A percentile compares a stretch with the other conserved stretches of the same genome.
These are phyloP conservation scores for Zoysia pacifica DNA, from an alignment of 176 grass and related monocot species.

Conservation along the genomic window DNA sequence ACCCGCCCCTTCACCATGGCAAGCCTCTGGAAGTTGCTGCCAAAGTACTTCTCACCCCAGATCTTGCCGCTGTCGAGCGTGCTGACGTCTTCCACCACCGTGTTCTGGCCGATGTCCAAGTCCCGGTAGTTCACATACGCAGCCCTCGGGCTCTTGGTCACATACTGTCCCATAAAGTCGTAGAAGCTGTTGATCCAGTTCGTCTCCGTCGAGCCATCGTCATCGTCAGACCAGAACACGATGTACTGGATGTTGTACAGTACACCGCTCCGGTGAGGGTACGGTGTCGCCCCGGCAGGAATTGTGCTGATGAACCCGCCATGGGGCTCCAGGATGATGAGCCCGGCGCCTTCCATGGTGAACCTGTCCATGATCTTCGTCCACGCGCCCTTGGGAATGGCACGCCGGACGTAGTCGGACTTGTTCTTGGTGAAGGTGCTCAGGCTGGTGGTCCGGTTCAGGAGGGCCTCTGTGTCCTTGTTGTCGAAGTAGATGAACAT, in stretches of 20 bases:
- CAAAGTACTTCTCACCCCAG: constrained; percentile 46
- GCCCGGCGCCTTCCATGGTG: constrained; percentile 35
- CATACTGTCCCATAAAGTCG: constrained; percentile 32
- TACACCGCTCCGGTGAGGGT: constrained; percentile 44
- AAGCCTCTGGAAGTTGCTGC: constrained; percentile 44
- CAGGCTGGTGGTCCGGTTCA: constrained; percentile 8
- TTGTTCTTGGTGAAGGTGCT: constrained; percentile 48
- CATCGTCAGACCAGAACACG: constrained; percentile 21
- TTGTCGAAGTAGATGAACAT: constrained; percentile 7
- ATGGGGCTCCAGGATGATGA: constrained; percentile 49
- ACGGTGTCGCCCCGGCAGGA: constrained; percentile 27
- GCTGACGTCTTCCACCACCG: constrained; percentile 16
- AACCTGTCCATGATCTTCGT: constrained; percentile 31
- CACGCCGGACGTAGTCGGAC: constrained; percentile 48
- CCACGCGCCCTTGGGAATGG: constrained; percentile 27
- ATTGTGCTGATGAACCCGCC: constrained; percentile 39
- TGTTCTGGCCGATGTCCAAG: constrained; percentile 54
- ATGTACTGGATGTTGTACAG: constrained; percentile 61
- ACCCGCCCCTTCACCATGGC: constrained; percentile 35
- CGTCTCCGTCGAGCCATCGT: background rate
- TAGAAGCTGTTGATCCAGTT: constrained; percentile 37
- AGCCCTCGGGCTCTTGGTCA: constrained; percentile 41
- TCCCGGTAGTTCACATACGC: constrained; percentile 61
- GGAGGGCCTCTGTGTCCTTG: constrained; percentile 4
- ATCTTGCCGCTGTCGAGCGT: constrained; percentile 30